Base-by-base conservation (phyloP, 495 filamentous ascomycete species). In the Hypoxylon lienhwacheense region DNA sequence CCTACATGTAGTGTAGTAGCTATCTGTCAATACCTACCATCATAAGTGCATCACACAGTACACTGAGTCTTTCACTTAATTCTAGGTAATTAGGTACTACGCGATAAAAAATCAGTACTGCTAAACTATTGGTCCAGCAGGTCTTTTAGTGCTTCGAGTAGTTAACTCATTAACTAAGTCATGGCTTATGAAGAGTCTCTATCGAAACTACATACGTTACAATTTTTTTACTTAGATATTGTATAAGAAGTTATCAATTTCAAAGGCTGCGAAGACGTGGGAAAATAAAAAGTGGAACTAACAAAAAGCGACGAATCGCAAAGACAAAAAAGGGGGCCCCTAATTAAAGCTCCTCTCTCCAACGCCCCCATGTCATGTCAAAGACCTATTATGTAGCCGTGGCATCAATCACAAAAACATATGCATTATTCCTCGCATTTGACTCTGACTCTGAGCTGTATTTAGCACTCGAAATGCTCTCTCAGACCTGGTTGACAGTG, bases 391-490 rank as follows among this genome's bases (percentile, higher is more conserved):
- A 51, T 47, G 57, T 35, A 55, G 50, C 40, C 17, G 24, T 14
- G 43, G 47, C 35, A 55, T 40, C 51, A 22, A 47, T 47, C 52
- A 16, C 45, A 47, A 31, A 53, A 59, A 59, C 20, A 39, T 41
- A 28, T n/a, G n/a, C n/a, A n/a, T n/a, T n/a, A n/a, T n/a, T n/a
- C 28, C 34, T 42, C 48, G 42, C 12, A 31, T 47, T 35, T 55
- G 37, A 39, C 34, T 45, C 26, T 33, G 17, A 45, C 40, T 43
- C 20, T 42, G 47, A 61, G 51, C 58, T 47, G 58, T 52, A 55
- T 61, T 61, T 61, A 61, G 58, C 58, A 55, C 20, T 47, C 7
- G 25, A 43, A 35, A 22, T 52, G 52, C 42, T 32, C n/a, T n/a
- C n/a, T n/a, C n/a, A n/a, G n/a, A n/a, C n/a, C n/a, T n/a, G n/a